Conservation (phyloP, 2,329 filamentous ascomycete species). For the Camillea tinctor region DNA sequence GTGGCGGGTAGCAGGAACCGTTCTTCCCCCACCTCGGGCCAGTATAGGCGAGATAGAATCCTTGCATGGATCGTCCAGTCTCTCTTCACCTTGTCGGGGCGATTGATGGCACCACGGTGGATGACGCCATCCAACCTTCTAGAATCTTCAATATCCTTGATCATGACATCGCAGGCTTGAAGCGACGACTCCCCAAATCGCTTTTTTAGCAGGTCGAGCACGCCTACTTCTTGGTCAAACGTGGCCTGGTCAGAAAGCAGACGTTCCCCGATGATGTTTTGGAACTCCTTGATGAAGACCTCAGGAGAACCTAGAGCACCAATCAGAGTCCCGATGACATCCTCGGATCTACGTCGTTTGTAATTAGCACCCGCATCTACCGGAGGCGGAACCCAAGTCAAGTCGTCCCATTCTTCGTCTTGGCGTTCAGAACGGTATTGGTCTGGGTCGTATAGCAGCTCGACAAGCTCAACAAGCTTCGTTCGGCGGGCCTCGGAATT, state of each 20-base stretch:
- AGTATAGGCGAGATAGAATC: conserved; percentile 89
- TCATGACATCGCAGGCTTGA: conserved; percentile 96
- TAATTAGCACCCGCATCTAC: conserved; percentile 92
- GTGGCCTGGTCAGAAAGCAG: conserved; percentile 64
- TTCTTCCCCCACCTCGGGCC: conserved; percentile 77
- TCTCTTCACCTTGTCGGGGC: conserved; percentile 24
- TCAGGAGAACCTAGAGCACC: conserved; percentile 86
- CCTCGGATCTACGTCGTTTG: conserved; percentile 81
- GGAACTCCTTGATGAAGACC: conserved; percentile 90
- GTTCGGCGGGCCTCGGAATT: conserved; percentile 38
- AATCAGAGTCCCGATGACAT: conserved; percentile 89
- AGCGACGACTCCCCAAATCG: conserved; percentile 82
- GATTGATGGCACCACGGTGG: conserved; percentile 41
- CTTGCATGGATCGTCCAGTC: conserved; percentile 66
- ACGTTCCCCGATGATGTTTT: conserved; percentile 82
- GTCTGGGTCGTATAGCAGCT: conserved; percentile 61
- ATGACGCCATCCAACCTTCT: conserved; percentile 69
- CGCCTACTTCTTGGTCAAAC: conserved; percentile 77
- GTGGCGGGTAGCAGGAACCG: conserved; percentile 62
- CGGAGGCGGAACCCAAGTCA: conserved; percentile 90
- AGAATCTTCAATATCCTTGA: conserved; percentile 87
- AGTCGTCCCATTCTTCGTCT: conserved; percentile 78
- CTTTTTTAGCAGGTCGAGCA: conserved; percentile 83
- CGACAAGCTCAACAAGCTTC: conserved; percentile 65
- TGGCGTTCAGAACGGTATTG: conserved; percentile 51